Percentiles rank a stretch among this genome's conserved stretches.
Conservation (phyloP, 2,329 filamentous ascomycete genomes). For the Talaromyces sp. region DNA sequence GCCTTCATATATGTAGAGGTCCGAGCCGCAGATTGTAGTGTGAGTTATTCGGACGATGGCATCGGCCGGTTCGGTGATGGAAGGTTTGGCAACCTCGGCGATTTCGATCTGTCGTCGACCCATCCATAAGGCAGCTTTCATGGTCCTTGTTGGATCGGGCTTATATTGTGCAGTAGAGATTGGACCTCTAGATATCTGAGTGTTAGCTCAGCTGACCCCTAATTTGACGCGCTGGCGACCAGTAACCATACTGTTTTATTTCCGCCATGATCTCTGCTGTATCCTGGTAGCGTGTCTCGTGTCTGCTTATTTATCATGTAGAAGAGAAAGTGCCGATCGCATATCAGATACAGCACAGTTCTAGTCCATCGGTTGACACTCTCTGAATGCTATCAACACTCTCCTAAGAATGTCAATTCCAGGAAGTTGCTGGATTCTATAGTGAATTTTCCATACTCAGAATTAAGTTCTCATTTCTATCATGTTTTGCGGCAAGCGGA, state of each 20-base stretch:
- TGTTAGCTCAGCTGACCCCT: not conserved
- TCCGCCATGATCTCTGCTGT: not conserved
- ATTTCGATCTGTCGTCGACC: constrained; percentile 30
- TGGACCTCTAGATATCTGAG: not conserved
- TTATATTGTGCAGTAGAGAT: constrained; percentile 25
- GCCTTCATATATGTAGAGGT: constrained; percentile 33
- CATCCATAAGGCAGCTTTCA: constrained; percentile 32
- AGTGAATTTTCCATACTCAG: not conserved
- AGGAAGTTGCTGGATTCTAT: no score
- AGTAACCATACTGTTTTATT: constrained; percentile 2
- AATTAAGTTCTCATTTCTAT: not conserved
- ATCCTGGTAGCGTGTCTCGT: not conserved
- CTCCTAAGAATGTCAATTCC: no score
- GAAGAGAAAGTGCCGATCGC: not conserved
- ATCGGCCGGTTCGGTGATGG: constrained; percentile 31
- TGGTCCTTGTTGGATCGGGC: constrained; percentile 28
- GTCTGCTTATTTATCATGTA: not conserved
- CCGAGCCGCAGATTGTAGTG: constrained; percentile 33
- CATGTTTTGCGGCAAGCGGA: constrained; percentile 6
- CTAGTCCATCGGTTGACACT: no score
- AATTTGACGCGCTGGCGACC: not conserved
- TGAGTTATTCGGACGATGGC: constrained; percentile 35
- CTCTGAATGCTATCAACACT: no score
- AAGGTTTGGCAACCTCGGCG: constrained; percentile 33
- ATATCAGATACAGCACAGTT: not conserved